phyloP scores from a whole-genome alignment of 108 stramenopile genomes.

The Nitzschia sp. region DNA sequence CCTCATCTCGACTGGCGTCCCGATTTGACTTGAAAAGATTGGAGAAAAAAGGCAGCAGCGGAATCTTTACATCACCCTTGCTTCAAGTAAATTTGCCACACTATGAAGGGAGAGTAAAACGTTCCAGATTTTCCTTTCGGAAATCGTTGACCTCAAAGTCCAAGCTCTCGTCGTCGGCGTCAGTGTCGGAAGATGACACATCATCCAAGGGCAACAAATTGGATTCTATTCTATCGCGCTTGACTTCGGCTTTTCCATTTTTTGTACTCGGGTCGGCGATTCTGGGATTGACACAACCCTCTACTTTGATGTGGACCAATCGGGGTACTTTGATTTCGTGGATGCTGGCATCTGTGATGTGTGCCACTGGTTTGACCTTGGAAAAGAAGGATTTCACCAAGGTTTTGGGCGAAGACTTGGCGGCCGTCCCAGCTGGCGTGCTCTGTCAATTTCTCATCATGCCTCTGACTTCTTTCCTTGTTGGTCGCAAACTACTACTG shows the following conservation, averaged over 20 bases:
- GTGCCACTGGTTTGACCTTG: slow-evolving; percentile 93
- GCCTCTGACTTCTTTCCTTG: slow-evolving; percentile 77
- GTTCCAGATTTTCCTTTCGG: not conserved
- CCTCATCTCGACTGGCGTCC: too few relatives aligned
- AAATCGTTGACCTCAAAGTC: not conserved
- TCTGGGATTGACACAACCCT: slow-evolving; percentile 49
- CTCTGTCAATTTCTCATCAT: slow-evolving; percentile 89
- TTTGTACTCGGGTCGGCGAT: slow-evolving; percentile 80
- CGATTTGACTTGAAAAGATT: too few relatives aligned
- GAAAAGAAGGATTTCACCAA: slow-evolving; percentile 80
- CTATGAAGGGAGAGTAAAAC: not conserved
- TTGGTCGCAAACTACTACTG: slow-evolving; percentile 66
- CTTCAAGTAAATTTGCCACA: not conserved
- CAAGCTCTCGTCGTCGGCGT: not conserved
- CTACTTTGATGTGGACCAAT: slow-evolving; percentile 76
- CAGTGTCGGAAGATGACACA: not conserved
- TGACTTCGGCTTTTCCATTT: slow-evolving; percentile 86
- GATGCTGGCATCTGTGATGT: slow-evolving; percentile 86
- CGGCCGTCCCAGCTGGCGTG: slow-evolving; percentile 84
- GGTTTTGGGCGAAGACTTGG: slow-evolving; percentile 48
- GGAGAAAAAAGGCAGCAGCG: too few relatives aligned
- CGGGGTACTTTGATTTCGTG: slow-evolving; percentile 57
- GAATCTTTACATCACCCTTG: not conserved
- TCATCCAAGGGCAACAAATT: slow-evolving; percentile 13
- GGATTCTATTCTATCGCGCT: slow-evolving; percentile 58